Base-by-base conservation (phyloP, 2,329 filamentous ascomycete genomes). In the Aspergillus arachidicola region DNA sequence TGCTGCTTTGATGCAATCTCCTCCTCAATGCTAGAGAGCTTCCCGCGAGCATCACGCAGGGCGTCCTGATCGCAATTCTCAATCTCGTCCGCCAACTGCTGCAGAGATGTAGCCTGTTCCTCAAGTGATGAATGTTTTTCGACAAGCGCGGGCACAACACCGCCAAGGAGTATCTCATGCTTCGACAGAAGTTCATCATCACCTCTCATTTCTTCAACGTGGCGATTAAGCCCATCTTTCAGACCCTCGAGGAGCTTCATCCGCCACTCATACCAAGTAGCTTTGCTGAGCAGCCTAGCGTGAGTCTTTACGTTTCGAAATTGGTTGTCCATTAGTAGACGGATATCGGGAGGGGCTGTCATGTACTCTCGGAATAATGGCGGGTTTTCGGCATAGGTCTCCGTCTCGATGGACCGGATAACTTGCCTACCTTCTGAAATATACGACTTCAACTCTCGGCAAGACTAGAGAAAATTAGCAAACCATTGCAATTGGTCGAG, bases 261-360 rank as follows among this genome's bases (percentile, higher is more conserved):
- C 46, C 95, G 90, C 95, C 95, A 99, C 73, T 94, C 91, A 76
- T 99, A 99, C 95, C 95, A 99, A 83, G 95, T 94, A 62, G 92
- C 93, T 75, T 97, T 97, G 80, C 94, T 97, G 58, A 94, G 83
- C 16, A 97, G 84, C 30, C 95, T 87, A 19, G 94, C 93, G 76
- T 96, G 91, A 0, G 93, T 94, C 82, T 97, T 98, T 78, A 97
- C 91, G 73, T 98, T 97, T 78, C 96, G 95, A 83, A 99, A 95
- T 75, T 98, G 94, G 68, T 92, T 95, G 80, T 99, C 94, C 89
- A 99, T 96, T 58, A 96, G 84, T 4, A 87, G 80, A 72, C 92
- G 93, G 74, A 96, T 89, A 66, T 96, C 92, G 0, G 93, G 87
- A 0, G 91, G 87, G 30, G 94, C 94, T 11, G 89, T 89, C 67